Evolutionary conservation across 495 filamentous ascomycete genomes (phyloP).

Genomic region (Cercophora newfieldiana): DNA sequence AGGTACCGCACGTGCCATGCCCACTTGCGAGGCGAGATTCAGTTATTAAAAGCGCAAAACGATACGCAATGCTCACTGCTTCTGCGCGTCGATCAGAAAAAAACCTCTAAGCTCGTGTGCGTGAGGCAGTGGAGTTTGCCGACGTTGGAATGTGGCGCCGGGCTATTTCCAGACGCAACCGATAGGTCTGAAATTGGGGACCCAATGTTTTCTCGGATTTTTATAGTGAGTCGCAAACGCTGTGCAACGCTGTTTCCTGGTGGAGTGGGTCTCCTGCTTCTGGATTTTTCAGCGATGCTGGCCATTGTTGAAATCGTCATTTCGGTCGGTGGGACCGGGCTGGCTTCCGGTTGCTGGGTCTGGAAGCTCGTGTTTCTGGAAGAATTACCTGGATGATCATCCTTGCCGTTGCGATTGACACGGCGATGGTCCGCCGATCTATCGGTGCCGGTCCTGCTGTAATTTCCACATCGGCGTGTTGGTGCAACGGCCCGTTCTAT

Average conservation of each 20-base stretch:
- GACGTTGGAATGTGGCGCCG: neutral
- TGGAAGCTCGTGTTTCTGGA: neutral
- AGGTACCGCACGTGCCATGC: neutral
- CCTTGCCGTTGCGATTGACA: neutral
- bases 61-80: neutral
- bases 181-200: neutral
- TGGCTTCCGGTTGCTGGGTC: neutral
- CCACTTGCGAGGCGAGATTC: neutral
- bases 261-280: neutral
- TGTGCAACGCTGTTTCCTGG: neutral
- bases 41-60: neutral
- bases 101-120: neutral
- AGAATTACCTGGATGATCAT: too few species aligned
- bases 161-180: neutral
- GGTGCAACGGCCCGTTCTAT: neutral
- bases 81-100: neutral
- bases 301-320: neutral
- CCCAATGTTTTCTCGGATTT: neutral
- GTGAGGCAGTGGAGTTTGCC: neutral
- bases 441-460: neutral
- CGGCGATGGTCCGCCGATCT: neutral
- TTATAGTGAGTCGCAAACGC: neutral
- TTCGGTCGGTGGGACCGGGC: neutral
- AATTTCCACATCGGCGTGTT: neutral
- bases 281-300: neutral